Evolutionary conservation across 306 rosid genomes (phyloP).

Genomic region (Cicer bijugum): DNA sequence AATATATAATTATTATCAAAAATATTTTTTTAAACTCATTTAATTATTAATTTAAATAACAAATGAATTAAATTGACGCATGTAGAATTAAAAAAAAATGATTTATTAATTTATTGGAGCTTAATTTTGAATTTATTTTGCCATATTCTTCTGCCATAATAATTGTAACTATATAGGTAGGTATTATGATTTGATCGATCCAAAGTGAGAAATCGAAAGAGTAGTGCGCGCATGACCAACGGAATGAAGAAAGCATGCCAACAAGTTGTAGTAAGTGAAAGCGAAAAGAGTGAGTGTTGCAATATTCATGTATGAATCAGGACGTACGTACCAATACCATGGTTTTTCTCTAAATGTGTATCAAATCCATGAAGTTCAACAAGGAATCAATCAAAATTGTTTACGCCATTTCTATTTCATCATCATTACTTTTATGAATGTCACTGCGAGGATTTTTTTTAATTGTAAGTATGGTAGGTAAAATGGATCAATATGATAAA

Average conservation of each 20-base stretch:
- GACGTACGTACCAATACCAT: background rate
- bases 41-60: too few species aligned
- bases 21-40: too few species aligned
- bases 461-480: too few species aligned
- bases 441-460: too few species aligned
- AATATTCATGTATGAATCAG: background rate
- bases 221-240: conserved; percentile 20
- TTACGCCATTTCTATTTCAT: background rate
- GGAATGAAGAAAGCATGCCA: background rate
- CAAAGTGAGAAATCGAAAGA: background rate
- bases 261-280: background rate
- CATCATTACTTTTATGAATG: background rate
- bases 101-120: too few species aligned
- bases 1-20: too few species aligned
- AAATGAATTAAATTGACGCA: too few species aligned
- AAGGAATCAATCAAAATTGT: background rate
- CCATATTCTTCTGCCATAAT: too few species aligned
- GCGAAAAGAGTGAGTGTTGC: conserved; percentile 3
- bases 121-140: too few species aligned
- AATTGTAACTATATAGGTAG: too few species aligned
- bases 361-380: background rate
- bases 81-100: too few species aligned
- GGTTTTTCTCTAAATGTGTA: background rate
- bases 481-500: background rate
- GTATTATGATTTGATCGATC: background rate